Evolutionary conservation across 306 rosid genomes (phyloP), one percentile per base, ranked within the genome.

Genomic region (Trifolium subterraneum): DNA sequence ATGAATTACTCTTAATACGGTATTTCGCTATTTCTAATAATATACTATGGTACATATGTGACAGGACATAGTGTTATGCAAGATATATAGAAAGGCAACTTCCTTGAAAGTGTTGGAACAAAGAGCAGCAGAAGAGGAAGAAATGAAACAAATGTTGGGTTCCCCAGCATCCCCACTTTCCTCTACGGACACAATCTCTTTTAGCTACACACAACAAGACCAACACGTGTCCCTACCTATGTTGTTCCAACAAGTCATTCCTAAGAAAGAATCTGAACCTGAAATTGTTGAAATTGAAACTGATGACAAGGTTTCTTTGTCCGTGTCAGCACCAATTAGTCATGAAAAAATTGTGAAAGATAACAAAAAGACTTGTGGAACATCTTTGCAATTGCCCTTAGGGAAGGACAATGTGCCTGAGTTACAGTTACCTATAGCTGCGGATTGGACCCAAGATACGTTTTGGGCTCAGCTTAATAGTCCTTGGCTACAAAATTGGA

Each of bases 1-100:
- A 3, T 27, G 31, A 27, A 4, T 27, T 27, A 27, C 31, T 27
- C 5, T 27, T 29, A 4, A 1, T 1, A 29, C 33, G 7, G 4
- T 29, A 4, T 5, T 29, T 29, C 33, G 33, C 33, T 29, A 29
- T 7, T 36, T 36, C 39, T 36, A 36, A 36, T 1, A 13, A 58
- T 4, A 60, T 60, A 29, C 10, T 67, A n/a, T 50, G 48, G 27
- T 39, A 36, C 50, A 6, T 60, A 3, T 75, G 18, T 48, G 44
- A 5, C 85, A 94, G 98, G 97, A 94, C 68, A 83, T 90, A 29
- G 99, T 94, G 11, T 50, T 94, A 23, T 94, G 99, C 87, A 94
- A 92, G 85, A 90, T 94, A 67, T 94, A 94, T 18, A 68, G 94
- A 74, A 94, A 94, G 86, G 99, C 99, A 67, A 94, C 99, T 71